Percentiles rank a stretch among this genome's conserved stretches.
Conservation (phyloP, 179 eudicot species). For the Beta lomatogona region DNA sequence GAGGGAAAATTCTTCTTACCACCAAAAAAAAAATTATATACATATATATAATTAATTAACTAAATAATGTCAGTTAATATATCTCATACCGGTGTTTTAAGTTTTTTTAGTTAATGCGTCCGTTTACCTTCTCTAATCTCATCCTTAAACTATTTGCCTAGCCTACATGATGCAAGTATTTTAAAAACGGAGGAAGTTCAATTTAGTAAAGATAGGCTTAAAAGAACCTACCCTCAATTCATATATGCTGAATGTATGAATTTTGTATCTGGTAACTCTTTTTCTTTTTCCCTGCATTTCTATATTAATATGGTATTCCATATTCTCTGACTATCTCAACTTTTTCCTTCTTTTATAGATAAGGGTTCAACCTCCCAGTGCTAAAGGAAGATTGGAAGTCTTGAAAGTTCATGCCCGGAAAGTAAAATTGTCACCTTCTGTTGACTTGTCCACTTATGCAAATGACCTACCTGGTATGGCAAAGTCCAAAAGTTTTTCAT, state of each 20-base stretch:
- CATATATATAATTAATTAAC: too few relatives aligned
- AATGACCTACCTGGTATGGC: slow-evolving; percentile 79
- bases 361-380: slow-evolving; percentile 82
- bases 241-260: neutral
- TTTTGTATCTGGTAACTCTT: too few relatives aligned
- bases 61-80: too few relatives aligned
- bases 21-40: too few relatives aligned
- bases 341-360: slow-evolving; percentile 49
- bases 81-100: too few relatives aligned
- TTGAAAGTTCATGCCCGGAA: slow-evolving; percentile 88
- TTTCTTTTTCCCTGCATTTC: neutral
- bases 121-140: too few relatives aligned
- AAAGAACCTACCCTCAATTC: neutral
- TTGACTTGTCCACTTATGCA: slow-evolving; percentile 83
- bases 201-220: too few relatives aligned
- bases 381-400: slow-evolving; percentile 83
- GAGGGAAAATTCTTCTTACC: too few relatives aligned
- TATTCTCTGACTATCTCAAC: neutral
- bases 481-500: neutral
- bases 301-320: neutral
- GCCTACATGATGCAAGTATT: too few relatives aligned
- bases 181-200: too few relatives aligned
- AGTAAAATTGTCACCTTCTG: slow-evolving; percentile 72
- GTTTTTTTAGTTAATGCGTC: too few relatives aligned
- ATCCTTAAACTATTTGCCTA: too few relatives aligned